Percentiles rank a stretch among this genome's conserved stretches.
Evolutionary conservation across 768 basidiomycete genomes (phyloP).

Genomic region (Rhodotorula taiwanensis): DNA sequence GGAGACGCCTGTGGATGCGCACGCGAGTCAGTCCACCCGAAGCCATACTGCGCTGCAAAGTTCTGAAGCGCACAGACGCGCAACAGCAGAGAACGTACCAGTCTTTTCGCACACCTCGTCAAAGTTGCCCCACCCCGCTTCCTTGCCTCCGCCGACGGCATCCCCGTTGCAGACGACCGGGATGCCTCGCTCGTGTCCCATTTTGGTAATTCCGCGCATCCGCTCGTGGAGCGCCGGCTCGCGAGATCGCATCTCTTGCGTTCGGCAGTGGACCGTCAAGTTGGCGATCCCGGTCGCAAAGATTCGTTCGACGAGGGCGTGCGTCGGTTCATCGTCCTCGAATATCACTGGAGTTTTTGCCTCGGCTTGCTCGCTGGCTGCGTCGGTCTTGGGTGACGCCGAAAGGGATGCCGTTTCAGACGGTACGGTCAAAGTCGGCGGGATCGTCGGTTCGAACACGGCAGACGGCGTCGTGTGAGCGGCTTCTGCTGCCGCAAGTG

Average conservation of each 20-base stretch:
- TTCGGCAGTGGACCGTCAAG: slow-evolving; percentile 91
- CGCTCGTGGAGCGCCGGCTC: slow-evolving; percentile 73
- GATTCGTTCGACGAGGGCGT: slow-evolving; percentile 81
- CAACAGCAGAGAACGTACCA: slow-evolving; percentile 56
- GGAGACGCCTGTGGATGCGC: slow-evolving; percentile 56
- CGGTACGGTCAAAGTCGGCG: background rate
- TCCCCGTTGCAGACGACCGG: slow-evolving; percentile 93
- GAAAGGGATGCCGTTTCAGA: background rate
- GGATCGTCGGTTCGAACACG: background rate
- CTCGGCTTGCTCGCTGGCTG: no score
- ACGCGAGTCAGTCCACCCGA: background rate
- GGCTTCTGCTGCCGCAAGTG: background rate
- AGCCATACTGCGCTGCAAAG: no score
- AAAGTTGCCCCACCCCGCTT: slow-evolving; percentile 67
- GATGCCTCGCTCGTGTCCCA: slow-evolving; percentile 52
- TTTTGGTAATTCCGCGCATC: slow-evolving; percentile 65
- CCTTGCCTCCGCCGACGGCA: slow-evolving; percentile 56
- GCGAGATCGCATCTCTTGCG: slow-evolving; percentile 76
- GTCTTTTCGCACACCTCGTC: slow-evolving; percentile 55
- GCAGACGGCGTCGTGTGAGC: background rate
- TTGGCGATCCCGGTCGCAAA: slow-evolving; percentile 78
- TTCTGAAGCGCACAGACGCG: no score
- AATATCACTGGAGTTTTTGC: no score
- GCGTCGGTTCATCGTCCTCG: slow-evolving; percentile 57
- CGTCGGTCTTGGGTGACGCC: no score